Evolutionary conservation across 805 yeast species (phyloP), one percentile per base, ranked within the genome.

Genomic region (Hanseniaspora jakobsenii): DNA sequence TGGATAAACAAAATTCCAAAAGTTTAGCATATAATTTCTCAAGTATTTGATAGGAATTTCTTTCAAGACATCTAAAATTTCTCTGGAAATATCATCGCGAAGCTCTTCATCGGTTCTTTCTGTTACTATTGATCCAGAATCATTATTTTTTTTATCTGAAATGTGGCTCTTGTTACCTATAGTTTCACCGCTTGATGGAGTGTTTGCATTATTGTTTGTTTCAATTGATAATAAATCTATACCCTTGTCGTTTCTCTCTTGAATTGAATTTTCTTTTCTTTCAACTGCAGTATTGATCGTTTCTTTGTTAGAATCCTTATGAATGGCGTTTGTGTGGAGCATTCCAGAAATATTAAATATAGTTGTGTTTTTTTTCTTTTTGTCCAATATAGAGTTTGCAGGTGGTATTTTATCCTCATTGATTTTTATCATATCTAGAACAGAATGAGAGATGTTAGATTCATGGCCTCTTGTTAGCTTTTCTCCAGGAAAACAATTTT

Each of bases 1-100:
- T 21, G 42, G 41, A n/a, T 46, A 46, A 6, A 46, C 44, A 29
- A 36, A 40, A 8, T 36, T 27, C 48, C 48, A 46, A 24, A 39
- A 46, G 9, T 26, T 35, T 4, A 29, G 17, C 13, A 46, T 19
- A 36, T 46, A 46, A 14, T 38, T 34, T n/a, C 31, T 35, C 13
- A 46, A 14, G n/a, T 36, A 31, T 21, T 36, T 28, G 19, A n/a
- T 37, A 13, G 41, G 41, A 2, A 43, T 26, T 3, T 24, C 32
- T 17, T n/a, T 17, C 21, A 36, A 13, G 1, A n/a, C 21, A 4
- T n/a, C 18, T 3, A 36, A 16, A 9, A 43, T 30, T 21, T 36
- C n/a, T n/a, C n/a, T n/a, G n/a, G n/a, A n/a, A n/a, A n/a, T n/a
- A n/a, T 37, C 40, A 7, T 28, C 17, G n/a, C 21, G 17, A 10